phyloP scores from a whole-genome alignment of 345 rosid species.

The Boechera divaricarpa region DNA sequence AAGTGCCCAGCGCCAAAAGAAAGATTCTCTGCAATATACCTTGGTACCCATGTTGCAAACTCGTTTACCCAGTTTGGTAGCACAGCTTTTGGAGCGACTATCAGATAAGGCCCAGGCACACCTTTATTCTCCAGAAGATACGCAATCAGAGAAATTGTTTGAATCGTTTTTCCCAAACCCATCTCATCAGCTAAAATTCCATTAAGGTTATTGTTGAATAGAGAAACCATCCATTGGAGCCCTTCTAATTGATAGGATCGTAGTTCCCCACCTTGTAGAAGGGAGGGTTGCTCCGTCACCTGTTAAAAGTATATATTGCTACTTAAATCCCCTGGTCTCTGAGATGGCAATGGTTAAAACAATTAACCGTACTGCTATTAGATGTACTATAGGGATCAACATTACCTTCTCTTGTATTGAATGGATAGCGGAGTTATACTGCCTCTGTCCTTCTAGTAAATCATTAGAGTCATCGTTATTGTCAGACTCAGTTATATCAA shows the following conservation, averaged over 20 bases:
- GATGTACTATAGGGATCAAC: constrained; percentile 1
- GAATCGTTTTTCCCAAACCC: constrained; percentile 99
- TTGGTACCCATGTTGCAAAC: constrained; percentile 92
- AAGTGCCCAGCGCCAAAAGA: neutral
- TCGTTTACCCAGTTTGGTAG: constrained; percentile 96
- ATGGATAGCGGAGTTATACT: constrained; percentile 95
- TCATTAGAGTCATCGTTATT: constrained; percentile 80
- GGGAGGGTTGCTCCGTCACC: constrained; percentile 95
- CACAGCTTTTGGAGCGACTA: constrained; percentile 99
- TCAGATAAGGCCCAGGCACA: constrained; percentile 89
- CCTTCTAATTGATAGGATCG: constrained; percentile 96
- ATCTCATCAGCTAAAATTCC: constrained; percentile 99
- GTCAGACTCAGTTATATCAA: constrained; percentile 70
- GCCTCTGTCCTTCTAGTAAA: constrained; percentile 96
- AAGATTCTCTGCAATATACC: constrained; percentile 49
- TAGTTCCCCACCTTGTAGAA: constrained; percentile 93
- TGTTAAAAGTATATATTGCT: constrained; percentile 48
- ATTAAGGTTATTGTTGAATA: constrained; percentile 95
- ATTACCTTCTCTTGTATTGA: constrained; percentile 91
- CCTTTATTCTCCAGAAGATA: constrained; percentile 90
- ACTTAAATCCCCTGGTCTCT: constrained; percentile 33
- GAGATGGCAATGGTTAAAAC: constrained; percentile 5
- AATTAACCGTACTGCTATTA: constrained; percentile 16
- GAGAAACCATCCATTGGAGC: constrained; percentile 99
- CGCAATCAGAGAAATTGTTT: constrained; percentile 90